These are phyloP conservation scores for Thinopyrum obtusiflorum DNA, from an alignment of 202 grass and related monocot genomes.

Conservation along the genomic window DNA sequence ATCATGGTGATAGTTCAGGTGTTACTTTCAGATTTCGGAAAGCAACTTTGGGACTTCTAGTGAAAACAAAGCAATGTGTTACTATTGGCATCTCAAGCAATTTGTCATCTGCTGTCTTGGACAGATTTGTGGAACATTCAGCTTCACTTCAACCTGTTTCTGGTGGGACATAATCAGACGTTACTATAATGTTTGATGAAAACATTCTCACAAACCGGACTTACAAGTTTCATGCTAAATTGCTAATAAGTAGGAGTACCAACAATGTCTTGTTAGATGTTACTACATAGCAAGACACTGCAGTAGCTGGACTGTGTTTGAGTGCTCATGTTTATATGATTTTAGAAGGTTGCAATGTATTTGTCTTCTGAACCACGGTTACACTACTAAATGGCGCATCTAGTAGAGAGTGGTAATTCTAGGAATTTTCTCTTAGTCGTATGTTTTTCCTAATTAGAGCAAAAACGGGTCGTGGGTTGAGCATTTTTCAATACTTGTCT, in stretches of 20 bases:
- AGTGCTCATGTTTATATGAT: constrained; percentile 6
- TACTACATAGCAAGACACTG: not conserved
- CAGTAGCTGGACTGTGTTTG: not conserved
- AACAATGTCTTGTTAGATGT: not conserved
- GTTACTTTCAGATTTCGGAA: constrained; percentile 23
- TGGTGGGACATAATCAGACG: constrained; percentile 8
- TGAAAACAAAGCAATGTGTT: not conserved
- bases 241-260: not conserved
- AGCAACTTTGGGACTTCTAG: not conserved
- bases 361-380: not conserved
- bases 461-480: not conserved
- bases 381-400: not conserved
- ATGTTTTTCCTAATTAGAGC: constrained; percentile 5
- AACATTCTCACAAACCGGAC: not conserved
- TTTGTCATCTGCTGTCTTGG: constrained; percentile 13
- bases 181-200: not conserved
- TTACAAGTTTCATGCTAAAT: not conserved
- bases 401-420: not conserved
- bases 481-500: not conserved
- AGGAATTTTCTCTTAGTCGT: not conserved
- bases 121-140: constrained; percentile 25
- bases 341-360: not conserved
- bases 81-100: constrained; percentile 26
- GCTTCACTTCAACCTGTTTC: not conserved
- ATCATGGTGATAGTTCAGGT: constrained; percentile 26